Conservation (phyloP, 768 basidiomycete species). For the Pleurotus sapidus region DNA sequence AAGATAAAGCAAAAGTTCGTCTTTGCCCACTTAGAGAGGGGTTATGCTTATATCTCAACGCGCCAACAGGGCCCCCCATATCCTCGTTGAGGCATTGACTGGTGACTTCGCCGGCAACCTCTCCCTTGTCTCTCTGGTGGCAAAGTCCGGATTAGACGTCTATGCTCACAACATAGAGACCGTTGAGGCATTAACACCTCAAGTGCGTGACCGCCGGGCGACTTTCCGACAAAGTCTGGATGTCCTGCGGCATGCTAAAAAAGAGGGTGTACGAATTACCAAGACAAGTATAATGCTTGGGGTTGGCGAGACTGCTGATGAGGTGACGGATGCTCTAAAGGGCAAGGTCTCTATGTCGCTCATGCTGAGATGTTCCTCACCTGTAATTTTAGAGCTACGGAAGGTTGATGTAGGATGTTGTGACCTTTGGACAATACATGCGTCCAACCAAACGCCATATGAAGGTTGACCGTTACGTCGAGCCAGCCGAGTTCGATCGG, state of each 20-base stretch:
- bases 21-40: neutral
- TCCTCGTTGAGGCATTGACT: slow-evolving; percentile 94
- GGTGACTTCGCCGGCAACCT: slow-evolving; percentile 88
- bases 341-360: slow-evolving; percentile 43
- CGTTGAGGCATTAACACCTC: slow-evolving; percentile 90
- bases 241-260: slow-evolving; percentile 82
- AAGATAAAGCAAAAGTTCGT: slow-evolving; percentile 94
- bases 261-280: slow-evolving; percentile 80
- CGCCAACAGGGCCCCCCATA: slow-evolving; percentile 76
- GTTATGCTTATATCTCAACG: neutral
- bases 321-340: slow-evolving; percentile 78
- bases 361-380: slow-evolving; percentile 1
- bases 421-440: slow-evolving; percentile 99
- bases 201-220: slow-evolving; percentile 92
- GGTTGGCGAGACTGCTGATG: slow-evolving; percentile 85
- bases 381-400: slow-evolving; percentile 67
- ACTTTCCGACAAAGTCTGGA: slow-evolving; percentile 82
- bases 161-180: slow-evolving; percentile 99
- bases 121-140: slow-evolving; percentile 76
- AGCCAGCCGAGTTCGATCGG: slow-evolving; percentile 86
- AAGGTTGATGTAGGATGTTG: slow-evolving; percentile 91
- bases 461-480: slow-evolving; percentile 97
- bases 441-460: slow-evolving; percentile 98
- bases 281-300: slow-evolving; percentile 99
- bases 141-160: slow-evolving; percentile 92